Evolutionary conservation across 73 alveolate species (phyloP), one percentile per base, ranked within the genome.

Genomic region (Paraurostyla sp.): DNA sequence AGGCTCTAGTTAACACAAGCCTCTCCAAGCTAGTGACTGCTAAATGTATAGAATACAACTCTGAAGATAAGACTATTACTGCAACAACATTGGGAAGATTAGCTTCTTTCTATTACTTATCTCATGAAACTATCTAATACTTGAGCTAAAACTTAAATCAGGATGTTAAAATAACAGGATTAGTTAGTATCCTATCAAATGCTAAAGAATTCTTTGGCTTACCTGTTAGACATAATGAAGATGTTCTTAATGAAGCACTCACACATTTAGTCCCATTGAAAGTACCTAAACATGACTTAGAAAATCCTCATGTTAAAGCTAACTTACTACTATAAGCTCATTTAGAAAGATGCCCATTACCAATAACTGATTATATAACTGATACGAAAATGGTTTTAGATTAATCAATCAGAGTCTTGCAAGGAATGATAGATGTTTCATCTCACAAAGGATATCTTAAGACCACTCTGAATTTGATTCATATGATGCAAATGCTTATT

Each of bases 181-280:
- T 98, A 58, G 40, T 98, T 16, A 62, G 88, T 56, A 76, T 97
- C 48, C 93, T 98, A 38, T 88, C 99, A 0, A 87, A 92, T 56
- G 96, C 98, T 15, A 92, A 92, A 68, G 99, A 98, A 90, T 98
- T 97, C 80, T 88, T 92, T 18, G 99, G 97, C 52, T 97, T 98
- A 41, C 99, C 99, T 0, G 99, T 98, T 0, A 91, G 99, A 62
- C 99, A 98, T 88, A 98, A 98, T 33, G 99, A 98, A 96, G 99
- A 98, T 60, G 94, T 86, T 68, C 93, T 96, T 56, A 98, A 98
- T 86, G 99, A 96, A 73, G 98, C 98, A 46, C 94, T 98, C 65
- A 95, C 99, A 29, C 93, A 90, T 40, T 91, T 96, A 59, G 94
- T 98, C 48, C 99, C 99, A 6, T 80, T 96, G 48, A 91, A 85